A percentile compares a stretch with the other conserved stretches of the same genome.
These are phyloP conservation scores for Candida sakaeoensis DNA, from an alignment of 805 yeast genomes.

Conservation along the genomic window DNA sequence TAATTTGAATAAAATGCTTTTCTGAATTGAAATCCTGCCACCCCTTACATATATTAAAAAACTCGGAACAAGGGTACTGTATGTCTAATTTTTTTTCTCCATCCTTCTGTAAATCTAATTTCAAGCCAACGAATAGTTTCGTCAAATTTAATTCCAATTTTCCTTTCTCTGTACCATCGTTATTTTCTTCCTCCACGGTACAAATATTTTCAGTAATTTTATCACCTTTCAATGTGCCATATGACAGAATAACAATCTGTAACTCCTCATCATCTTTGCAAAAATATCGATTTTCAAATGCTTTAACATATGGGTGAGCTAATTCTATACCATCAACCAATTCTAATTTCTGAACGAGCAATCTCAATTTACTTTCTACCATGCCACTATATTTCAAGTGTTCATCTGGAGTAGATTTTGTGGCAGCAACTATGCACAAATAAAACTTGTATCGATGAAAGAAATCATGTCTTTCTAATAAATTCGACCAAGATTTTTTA, in stretches of 20 bases:
- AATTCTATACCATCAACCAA: slow-evolving; percentile 65
- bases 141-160: slow-evolving; percentile 52
- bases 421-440: slow-evolving; percentile 73
- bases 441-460: slow-evolving; percentile 84
- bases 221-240: slow-evolving; percentile 60
- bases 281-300: slow-evolving; percentile 53
- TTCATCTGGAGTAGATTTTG: slow-evolving; percentile 71
- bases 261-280: slow-evolving; percentile 27
- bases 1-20: slow-evolving; percentile 56
- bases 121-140: slow-evolving; percentile 77
- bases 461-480: slow-evolving; percentile 77
- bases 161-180: slow-evolving; percentile 3
- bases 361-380: slow-evolving; percentile 83
- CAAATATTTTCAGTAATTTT: slow-evolving; percentile 22
- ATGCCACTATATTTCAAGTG: slow-evolving; percentile 90
- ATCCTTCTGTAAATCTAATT: slow-evolving; percentile 38
- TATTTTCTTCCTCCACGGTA: slow-evolving; percentile 10
- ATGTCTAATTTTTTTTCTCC: slow-evolving; percentile 62
- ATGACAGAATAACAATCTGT: slow-evolving; percentile 42
- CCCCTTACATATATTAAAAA: slow-evolving; percentile 71
- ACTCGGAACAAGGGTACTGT: slow-evolving; percentile 87
- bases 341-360: slow-evolving; percentile 81
- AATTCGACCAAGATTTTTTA: slow-evolving; percentile 65
- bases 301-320: slow-evolving; percentile 83
- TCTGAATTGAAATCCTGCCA: slow-evolving; percentile 67